phyloP scores from a whole-genome alignment of 2,329 filamentous ascomycete genomes.

The Aspergillus terreus region DNA sequence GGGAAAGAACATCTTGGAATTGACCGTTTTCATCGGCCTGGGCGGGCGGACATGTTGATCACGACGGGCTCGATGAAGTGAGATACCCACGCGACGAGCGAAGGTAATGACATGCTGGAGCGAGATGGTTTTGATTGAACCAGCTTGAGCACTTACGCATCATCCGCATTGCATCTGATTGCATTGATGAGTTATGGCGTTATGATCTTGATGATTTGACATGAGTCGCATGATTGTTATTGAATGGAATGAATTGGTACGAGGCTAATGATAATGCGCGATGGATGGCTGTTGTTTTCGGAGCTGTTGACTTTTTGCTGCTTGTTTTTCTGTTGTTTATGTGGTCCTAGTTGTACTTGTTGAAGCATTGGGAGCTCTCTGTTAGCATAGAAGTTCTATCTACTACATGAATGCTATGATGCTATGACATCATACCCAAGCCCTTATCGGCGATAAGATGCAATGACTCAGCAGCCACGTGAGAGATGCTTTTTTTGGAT shows the following conservation, averaged over 20 bases:
- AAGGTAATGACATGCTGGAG: neutral
- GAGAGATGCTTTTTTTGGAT: neutral
- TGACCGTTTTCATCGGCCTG: constrained; percentile 50
- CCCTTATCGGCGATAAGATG: neutral
- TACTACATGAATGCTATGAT: neutral
- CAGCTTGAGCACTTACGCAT: too few species aligned
- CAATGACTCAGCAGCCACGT: neutral
- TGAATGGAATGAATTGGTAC: neutral
- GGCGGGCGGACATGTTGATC: constrained; percentile 43
- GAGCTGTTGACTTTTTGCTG: too few species aligned
- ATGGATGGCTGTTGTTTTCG: too few species aligned
- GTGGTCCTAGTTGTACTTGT: neutral
- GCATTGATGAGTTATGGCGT: neutral
- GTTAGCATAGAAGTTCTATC: neutral
- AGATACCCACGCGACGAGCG: neutral
- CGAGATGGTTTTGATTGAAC: too few species aligned
- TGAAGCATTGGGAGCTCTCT: neutral
- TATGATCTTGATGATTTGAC: neutral
- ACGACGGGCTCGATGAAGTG: constrained; percentile 29
- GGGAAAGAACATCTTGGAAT: constrained; percentile 59
- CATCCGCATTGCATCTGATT: neutral
- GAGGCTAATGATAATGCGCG: too few species aligned
- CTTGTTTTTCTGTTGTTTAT: too few species aligned
- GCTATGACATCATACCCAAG: neutral
- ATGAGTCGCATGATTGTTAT: neutral